Evolutionary conservation across 495 filamentous ascomycete species (phyloP).

Genomic region (Parathielavia appendiculata): DNA sequence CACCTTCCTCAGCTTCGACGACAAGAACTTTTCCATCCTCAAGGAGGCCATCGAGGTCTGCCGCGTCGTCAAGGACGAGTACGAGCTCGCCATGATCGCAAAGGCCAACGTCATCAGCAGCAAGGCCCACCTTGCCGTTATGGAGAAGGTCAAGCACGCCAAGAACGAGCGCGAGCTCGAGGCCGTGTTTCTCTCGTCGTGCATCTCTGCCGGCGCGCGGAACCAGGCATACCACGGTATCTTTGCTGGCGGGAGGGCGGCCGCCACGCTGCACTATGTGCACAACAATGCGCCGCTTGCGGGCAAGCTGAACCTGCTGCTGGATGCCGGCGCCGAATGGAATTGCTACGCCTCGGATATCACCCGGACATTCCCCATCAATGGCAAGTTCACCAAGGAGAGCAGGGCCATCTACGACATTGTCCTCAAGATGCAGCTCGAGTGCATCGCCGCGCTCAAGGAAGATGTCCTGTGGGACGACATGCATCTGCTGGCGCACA

Average conservation of each 20-base stretch:
- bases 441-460: slow-evolving; percentile 67
- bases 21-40: slow-evolving; percentile 56
- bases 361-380: slow-evolving; percentile 82
- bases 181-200: slow-evolving; percentile 67
- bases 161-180: slow-evolving; percentile 80
- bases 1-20: slow-evolving; percentile 58
- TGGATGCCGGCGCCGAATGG: slow-evolving; percentile 83
- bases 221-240: slow-evolving; percentile 84
- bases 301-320: slow-evolving; percentile 66
- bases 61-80: slow-evolving; percentile 76
- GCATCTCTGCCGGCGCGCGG: slow-evolving; percentile 65
- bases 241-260: slow-evolving; percentile 68
- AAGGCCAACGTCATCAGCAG: slow-evolving; percentile 79
- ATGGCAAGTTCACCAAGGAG: slow-evolving; percentile 67
- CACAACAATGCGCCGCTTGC: slow-evolving; percentile 64
- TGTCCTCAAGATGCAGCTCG: slow-evolving; percentile 77
- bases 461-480: slow-evolving; percentile 80
- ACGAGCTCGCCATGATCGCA: slow-evolving; percentile 75
- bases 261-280: slow-evolving; percentile 83
- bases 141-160: slow-evolving; percentile 58
- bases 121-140: slow-evolving; percentile 66
- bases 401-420: slow-evolving; percentile 77
- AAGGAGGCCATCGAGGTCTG: slow-evolving; percentile 72
- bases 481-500: slow-evolving; percentile 72
- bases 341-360: slow-evolving; percentile 80